phyloP scores from a whole-genome alignment of 2,329 filamentous ascomycete genomes.

The Colletotrichum brevisporum region DNA sequence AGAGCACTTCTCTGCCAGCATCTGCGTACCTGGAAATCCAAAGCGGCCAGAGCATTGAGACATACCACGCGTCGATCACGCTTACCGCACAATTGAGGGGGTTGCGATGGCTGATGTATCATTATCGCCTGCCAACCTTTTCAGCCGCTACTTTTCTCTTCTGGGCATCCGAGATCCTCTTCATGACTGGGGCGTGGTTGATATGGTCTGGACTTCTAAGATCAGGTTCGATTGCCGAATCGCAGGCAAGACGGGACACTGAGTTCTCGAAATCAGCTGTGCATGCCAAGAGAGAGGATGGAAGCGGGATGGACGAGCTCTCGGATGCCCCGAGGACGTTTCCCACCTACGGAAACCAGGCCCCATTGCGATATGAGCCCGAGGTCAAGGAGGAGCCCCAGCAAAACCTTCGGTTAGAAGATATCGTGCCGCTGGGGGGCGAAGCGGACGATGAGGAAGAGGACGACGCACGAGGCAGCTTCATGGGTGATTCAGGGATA shows the following conservation, averaged over 20 bases:
- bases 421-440: slow-evolving; percentile 52
- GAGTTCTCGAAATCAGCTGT: background rate
- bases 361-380: slow-evolving; percentile 57
- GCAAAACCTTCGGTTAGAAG: slow-evolving; percentile 47
- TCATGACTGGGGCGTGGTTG: slow-evolving; percentile 76
- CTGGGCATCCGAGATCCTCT: slow-evolving; percentile 81
- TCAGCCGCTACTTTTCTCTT: slow-evolving; percentile 78
- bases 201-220: slow-evolving; percentile 54
- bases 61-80: slow-evolving; percentile 78
- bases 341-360: slow-evolving; percentile 58
- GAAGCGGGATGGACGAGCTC: slow-evolving; percentile 47
- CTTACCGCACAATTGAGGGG: slow-evolving; percentile 84
- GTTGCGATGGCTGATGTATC: slow-evolving; percentile 88
- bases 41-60: slow-evolving; percentile 77
- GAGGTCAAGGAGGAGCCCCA: slow-evolving; percentile 51
- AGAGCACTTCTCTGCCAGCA: slow-evolving; percentile 56
- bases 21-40: slow-evolving; percentile 75
- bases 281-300: slow-evolving; percentile 47
- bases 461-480: slow-evolving; percentile 45
- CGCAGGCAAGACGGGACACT: slow-evolving; percentile 43
- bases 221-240: slow-evolving; percentile 34
- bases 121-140: slow-evolving; percentile 80
- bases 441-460: slow-evolving; percentile 61
- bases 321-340: slow-evolving; percentile 62
- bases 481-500: slow-evolving; percentile 61